Evolutionary conservation across 768 basidiomycete species (phyloP).

Genomic region (Lyophyllum atratum): DNA sequence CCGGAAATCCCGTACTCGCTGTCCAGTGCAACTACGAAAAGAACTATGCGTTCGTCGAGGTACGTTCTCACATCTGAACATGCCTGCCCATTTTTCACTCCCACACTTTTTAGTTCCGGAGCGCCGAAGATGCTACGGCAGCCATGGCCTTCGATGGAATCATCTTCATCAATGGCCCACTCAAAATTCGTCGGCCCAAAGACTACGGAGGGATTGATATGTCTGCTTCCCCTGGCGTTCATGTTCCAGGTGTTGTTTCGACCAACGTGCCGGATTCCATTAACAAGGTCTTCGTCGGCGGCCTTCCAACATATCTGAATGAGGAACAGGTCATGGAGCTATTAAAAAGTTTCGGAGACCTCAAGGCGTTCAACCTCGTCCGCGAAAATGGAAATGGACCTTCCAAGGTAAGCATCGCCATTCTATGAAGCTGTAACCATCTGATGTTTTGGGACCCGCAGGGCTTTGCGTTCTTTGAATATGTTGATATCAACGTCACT

Average conservation of each 20-base stretch:
- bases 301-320: constrained; percentile 91
- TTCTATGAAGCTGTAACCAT: background rate
- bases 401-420: constrained; percentile 65
- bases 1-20: constrained; percentile 88
- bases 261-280: constrained; percentile 96
- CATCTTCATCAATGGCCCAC: constrained; percentile 91
- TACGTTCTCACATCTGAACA: constrained; percentile 33
- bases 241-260: constrained; percentile 94
- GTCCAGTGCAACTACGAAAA: constrained; percentile 99
- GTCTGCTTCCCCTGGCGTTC: constrained; percentile 59
- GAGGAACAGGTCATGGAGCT: constrained; percentile 99
- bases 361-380: constrained; percentile 97
- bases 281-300: constrained; percentile 98
- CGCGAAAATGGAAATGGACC: constrained; percentile 88
- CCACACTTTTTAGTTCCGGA: constrained; percentile 77
- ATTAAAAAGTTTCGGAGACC: constrained; percentile 94
- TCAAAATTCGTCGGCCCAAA: constrained; percentile 97
- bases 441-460: constrained; percentile 27
- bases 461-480: constrained; percentile 99
- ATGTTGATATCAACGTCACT: constrained; percentile 84
- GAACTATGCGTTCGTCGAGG: constrained; percentile 98
- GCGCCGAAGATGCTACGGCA: constrained; percentile 92
- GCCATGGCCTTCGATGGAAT: constrained; percentile 98
- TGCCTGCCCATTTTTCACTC: constrained; percentile 4
- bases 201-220: constrained; percentile 88